Conservation (phyloP, 2,329 filamentous ascomycete species). For the Ophiostoma tasmaniense region DNA sequence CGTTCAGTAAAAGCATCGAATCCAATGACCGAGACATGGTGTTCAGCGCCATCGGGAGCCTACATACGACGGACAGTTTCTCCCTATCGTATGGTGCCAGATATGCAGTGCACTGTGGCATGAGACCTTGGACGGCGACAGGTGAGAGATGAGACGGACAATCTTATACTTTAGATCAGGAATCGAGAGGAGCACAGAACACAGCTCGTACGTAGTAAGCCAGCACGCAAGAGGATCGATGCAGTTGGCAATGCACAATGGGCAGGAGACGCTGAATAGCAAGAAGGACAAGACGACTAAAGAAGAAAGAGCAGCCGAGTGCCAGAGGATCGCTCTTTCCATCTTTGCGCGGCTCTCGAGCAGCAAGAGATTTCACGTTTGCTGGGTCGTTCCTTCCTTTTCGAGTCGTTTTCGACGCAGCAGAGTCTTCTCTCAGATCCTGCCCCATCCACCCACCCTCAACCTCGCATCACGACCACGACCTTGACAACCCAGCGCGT, state of each 20-base stretch:
- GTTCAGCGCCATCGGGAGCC: not conserved
- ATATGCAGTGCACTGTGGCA: not conserved
- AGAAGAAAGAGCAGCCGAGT: not conserved
- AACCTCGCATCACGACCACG: not conserved
- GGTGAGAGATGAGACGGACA: not conserved
- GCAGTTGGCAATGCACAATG: not conserved
- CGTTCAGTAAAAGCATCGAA: not conserved
- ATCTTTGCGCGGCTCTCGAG: not conserved
- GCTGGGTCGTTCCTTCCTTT: slow-evolving; percentile 1
- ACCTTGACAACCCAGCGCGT: not conserved
- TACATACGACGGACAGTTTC: not conserved
- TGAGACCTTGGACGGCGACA: not conserved
- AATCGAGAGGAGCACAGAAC: not conserved
- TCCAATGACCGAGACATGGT: not conserved
- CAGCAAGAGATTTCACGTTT: not conserved
- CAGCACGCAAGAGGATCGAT: not conserved
- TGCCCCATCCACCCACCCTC: too few relatives aligned
- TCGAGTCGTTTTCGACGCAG: not conserved
- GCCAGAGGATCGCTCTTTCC: not conserved
- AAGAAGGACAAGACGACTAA: not conserved
- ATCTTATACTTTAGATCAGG: too few relatives aligned
- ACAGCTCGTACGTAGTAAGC: not conserved
- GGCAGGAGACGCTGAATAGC: not conserved
- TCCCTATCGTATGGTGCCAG: not conserved
- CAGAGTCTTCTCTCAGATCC: not conserved